Percentiles rank a stretch among this genome's conserved stretches.
These are phyloP conservation scores for Aureobasidium sp. DNA, from an alignment of 2,329 filamentous ascomycete species.

Conservation along the genomic window DNA sequence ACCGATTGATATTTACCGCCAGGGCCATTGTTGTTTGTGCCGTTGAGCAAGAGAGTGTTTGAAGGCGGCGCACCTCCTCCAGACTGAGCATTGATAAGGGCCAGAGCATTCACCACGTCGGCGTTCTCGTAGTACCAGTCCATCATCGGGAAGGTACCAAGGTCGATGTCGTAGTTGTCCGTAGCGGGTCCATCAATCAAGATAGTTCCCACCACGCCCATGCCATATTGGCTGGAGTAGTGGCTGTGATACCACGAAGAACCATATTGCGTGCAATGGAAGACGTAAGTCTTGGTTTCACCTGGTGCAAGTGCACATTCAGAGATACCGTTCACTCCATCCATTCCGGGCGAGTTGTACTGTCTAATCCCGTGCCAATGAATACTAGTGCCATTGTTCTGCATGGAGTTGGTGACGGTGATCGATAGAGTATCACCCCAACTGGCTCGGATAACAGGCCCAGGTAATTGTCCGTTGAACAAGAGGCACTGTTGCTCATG, in stretches of 20 bases:
- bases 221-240: constrained; percentile 36
- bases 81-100: constrained; percentile 25
- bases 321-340: constrained; percentile 46
- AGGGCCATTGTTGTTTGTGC: constrained; percentile 35
- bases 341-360: constrained; percentile 45
- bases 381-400: constrained; percentile 51
- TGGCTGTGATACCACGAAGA: constrained; percentile 38
- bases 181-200: constrained; percentile 37
- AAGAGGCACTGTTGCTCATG: constrained; percentile 33
- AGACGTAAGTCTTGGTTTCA: constrained; percentile 48
- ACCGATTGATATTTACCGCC: constrained; percentile 22
- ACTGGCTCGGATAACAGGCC: constrained; percentile 50
- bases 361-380: constrained; percentile 58
- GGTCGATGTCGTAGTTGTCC: constrained; percentile 33
- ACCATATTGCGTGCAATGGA: constrained; percentile 42
- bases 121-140: constrained; percentile 28
- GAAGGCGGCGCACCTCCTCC: constrained; percentile 26
- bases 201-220: constrained; percentile 36
- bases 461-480: constrained; percentile 60
- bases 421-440: constrained; percentile 43
- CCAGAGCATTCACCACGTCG: constrained; percentile 24
- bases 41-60: constrained; percentile 40
- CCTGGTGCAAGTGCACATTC: constrained; percentile 45
- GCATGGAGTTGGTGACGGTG: constrained; percentile 47
- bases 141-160: constrained; percentile 25